phyloP scores from a whole-genome alignment of 2,329 filamentous ascomycete genomes.

The Aureobasidium sp. region DNA sequence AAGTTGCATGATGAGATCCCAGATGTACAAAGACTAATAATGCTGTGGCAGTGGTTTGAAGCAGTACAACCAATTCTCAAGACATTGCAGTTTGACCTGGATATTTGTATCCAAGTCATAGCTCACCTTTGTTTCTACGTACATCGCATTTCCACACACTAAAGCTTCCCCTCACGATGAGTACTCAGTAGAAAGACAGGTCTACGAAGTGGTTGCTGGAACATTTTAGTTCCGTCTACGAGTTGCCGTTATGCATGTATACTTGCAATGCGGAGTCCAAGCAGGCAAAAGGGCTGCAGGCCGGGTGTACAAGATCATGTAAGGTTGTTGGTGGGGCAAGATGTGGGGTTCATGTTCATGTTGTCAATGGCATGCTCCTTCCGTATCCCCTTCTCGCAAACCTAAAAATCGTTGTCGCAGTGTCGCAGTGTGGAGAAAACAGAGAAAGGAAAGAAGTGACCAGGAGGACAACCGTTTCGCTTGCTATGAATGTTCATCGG shows the following conservation, averaged over 20 bases:
- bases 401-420: too few species aligned
- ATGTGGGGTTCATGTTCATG: not conserved
- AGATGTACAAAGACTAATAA: too few species aligned
- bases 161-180: not conserved
- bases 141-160: not conserved
- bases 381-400: too few species aligned
- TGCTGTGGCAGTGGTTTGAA: not conserved
- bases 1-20: not conserved
- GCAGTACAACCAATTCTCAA: too few species aligned
- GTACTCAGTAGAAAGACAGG: not conserved
- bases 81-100: not conserved
- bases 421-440: too few species aligned
- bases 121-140: not conserved
- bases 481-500: too few species aligned
- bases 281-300: not conserved
- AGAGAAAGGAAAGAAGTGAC: too few species aligned
- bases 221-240: not conserved
- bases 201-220: not conserved
- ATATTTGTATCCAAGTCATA: not conserved
- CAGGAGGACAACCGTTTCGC: too few species aligned
- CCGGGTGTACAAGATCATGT: not conserved
- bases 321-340: not conserved
- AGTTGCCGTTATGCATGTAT: slow-evolving; percentile 2
- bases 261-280: not conserved
- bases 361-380: too few species aligned